Evolutionary conservation across 83 land plant genomes (phyloP).

Genomic region (Diphasiastrum complanatum): DNA sequence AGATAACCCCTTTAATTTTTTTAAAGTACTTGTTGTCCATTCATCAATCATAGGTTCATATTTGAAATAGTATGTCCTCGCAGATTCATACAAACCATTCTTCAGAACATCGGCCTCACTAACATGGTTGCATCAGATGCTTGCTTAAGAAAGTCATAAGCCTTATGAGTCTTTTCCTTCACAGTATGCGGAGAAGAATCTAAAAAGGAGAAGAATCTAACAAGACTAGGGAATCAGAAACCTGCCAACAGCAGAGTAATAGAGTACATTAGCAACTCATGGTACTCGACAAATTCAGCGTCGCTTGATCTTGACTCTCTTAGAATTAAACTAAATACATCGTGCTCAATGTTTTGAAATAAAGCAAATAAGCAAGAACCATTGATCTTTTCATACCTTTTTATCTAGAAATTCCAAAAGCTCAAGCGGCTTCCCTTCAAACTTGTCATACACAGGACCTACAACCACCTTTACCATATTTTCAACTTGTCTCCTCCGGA

Average conservation of each 20-base stretch:
- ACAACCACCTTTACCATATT: constrained; percentile 54
- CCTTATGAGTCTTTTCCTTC: constrained; percentile 6
- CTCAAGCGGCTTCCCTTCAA: constrained; percentile 48
- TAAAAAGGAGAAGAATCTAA: background rate
- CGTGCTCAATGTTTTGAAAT: no score
- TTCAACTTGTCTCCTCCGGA: constrained; percentile 45
- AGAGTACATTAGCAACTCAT: background rate
- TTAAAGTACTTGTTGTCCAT: constrained; percentile 3
- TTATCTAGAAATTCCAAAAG: constrained; percentile 46
- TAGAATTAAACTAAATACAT: no score
- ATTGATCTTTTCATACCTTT: no score
- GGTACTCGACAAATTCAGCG: background rate
- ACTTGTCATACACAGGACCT: constrained; percentile 49
- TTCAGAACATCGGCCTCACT: constrained; percentile 7
- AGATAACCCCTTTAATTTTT: constrained; percentile 2
- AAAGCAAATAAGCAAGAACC: no score
- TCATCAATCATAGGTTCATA: constrained; percentile 8
- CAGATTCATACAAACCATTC: constrained; percentile 9
- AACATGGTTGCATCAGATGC: constrained; percentile 7
- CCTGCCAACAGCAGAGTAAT: no score
- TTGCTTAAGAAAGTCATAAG: constrained; percentile 1
- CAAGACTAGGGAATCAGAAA: constrained; percentile 1
- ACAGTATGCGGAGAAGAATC: background rate
- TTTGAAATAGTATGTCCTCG: constrained; percentile 6
- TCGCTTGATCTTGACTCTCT: background rate